Conservation (phyloP, 495 filamentous ascomycete genomes). For the Penicillium lividum region DNA sequence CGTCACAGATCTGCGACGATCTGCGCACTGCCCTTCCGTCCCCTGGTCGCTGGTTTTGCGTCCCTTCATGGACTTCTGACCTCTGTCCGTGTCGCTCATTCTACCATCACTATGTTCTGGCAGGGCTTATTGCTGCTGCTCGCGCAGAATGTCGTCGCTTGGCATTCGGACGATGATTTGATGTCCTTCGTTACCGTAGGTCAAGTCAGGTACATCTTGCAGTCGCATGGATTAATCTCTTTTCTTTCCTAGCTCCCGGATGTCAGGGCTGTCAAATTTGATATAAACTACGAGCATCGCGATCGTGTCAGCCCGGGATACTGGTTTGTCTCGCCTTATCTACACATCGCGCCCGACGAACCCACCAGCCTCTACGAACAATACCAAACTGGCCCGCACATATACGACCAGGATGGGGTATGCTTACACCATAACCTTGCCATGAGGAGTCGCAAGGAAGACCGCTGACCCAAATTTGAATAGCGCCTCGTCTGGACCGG, state of each 20-base stretch:
- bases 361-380: conserved; percentile 28
- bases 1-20: neutral
- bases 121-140: conserved; percentile 14
- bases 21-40: conserved; percentile 6
- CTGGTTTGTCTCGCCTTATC: conserved; percentile 40
- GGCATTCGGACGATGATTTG: conserved; percentile 24
- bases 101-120: conserved; percentile 20
- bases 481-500: conserved; percentile 41
- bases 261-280: conserved; percentile 31
- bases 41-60: conserved; percentile 2
- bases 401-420: conserved; percentile 41
- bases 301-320: conserved; percentile 31
- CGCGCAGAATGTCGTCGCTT: conserved; percentile 18
- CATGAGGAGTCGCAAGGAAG: neutral
- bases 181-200: conserved; percentile 27
- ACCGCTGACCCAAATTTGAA: conserved; percentile 12
- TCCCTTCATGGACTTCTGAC: conserved; percentile 16
- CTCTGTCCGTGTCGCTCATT: conserved; percentile 19
- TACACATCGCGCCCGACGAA: conserved; percentile 28
- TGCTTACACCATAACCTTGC: conserved; percentile 11
- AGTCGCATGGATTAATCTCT: conserved; percentile 6
- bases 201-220: neutral
- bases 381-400: conserved; percentile 41
- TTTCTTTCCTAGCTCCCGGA: conserved; percentile 28
- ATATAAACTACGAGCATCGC: conserved; percentile 29